These are phyloP conservation scores for Camellia oleifera DNA, from an alignment of 179 eudicot genomes.

Conservation along the genomic window DNA sequence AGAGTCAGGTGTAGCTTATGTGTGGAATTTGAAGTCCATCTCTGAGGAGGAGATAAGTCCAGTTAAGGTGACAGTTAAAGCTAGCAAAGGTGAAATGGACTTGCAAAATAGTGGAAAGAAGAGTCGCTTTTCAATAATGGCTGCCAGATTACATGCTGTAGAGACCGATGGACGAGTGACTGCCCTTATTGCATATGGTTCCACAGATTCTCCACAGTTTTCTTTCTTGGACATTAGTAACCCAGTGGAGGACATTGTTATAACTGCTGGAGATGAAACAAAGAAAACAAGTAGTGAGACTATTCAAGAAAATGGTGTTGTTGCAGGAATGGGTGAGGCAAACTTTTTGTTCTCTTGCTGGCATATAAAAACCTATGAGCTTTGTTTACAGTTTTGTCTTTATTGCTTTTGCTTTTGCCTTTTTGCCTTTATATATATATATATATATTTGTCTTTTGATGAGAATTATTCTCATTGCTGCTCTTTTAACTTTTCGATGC, in stretches of 20 bases:
- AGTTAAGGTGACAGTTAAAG: conserved; percentile 27
- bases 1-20: conserved; percentile 25
- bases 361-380: not conserved
- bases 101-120: conserved; percentile 19
- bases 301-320: conserved; percentile 20
- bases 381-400: not conserved
- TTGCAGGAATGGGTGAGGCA: conserved; percentile 17
- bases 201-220: conserved; percentile 25
- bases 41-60: conserved; percentile 28
- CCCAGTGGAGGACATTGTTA: conserved; percentile 30
- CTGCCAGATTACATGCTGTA: conserved; percentile 27
- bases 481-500: not conserved
- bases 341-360: not conserved
- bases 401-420: not conserved
- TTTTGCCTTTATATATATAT: too few relatives aligned
- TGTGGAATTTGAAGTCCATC: conserved; percentile 27
- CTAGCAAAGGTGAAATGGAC: conserved; percentile 13
- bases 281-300: conserved; percentile 9
- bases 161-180: conserved; percentile 19
- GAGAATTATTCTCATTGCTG: not conserved
- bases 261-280: conserved; percentile 18
- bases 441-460: not conserved
- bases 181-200: conserved; percentile 26
- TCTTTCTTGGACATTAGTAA: conserved; percentile 21
- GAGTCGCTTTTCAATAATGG: conserved; percentile 25